Conservation (phyloP, 2,329 filamentous ascomycete species). For the Cladobotryum protrusum region DNA sequence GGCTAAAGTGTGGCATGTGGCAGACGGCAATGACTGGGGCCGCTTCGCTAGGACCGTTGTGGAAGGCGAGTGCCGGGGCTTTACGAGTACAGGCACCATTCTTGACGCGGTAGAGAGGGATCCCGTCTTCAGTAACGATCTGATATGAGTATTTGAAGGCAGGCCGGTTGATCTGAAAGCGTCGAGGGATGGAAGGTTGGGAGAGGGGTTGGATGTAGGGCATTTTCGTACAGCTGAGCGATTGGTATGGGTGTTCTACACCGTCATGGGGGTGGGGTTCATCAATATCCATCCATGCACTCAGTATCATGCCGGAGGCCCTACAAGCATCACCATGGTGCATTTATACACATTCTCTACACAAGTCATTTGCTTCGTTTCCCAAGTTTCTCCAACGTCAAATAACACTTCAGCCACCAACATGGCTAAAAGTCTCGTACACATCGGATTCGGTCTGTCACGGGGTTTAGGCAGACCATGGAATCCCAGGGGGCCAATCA, state of each 20-base stretch:
- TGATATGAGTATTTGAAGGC: constrained; percentile 6
- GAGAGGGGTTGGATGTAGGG: background rate
- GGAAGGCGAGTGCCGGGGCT: constrained; percentile 13
- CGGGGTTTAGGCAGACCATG: background rate
- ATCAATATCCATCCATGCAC: background rate
- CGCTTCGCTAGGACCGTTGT: constrained; percentile 7
- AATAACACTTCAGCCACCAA: background rate
- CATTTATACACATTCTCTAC: too few species aligned
- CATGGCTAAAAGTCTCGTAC: background rate
- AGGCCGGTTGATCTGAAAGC: constrained; percentile 1
- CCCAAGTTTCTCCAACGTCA: background rate
- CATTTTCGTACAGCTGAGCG: background rate
- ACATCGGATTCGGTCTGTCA: background rate
- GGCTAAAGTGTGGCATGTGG: constrained; percentile 14
- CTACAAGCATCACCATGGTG: too few species aligned
- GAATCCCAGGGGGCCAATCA: background rate
- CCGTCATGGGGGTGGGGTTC: background rate
- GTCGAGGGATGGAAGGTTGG: constrained; percentile 1
- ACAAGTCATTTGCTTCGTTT: background rate
- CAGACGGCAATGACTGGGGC: constrained; percentile 11
- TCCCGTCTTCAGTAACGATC: constrained; percentile 2
- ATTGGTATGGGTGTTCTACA: background rate
- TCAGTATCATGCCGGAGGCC: too few species aligned
- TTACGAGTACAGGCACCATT: background rate
- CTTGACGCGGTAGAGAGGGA: constrained; percentile 10